These are phyloP conservation scores for Neurospora africana DNA, from an alignment of 495 filamentous ascomycete species.

Conservation along the genomic window DNA sequence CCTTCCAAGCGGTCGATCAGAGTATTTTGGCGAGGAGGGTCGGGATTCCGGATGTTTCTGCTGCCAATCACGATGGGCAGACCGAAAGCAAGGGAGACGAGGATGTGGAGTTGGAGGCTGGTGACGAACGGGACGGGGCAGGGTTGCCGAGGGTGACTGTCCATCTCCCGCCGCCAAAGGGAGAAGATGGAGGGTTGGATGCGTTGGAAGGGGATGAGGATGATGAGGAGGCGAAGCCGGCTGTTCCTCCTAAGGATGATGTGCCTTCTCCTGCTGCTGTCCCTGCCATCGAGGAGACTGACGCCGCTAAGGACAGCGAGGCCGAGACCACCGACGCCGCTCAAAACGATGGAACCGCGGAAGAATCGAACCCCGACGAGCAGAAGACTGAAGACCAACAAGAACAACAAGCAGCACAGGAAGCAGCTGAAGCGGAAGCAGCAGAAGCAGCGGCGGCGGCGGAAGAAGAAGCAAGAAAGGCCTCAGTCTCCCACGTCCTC, in stretches of 20 bases:
- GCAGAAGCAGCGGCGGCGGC: too few relatives aligned
- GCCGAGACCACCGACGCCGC: too few relatives aligned
- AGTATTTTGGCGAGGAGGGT: constrained; percentile 39
- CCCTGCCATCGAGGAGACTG: too few relatives aligned
- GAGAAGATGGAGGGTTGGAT: constrained; percentile 31
- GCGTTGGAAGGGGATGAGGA: constrained; percentile 2
- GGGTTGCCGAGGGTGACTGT: constrained; percentile 19
- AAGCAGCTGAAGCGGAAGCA: neutral
- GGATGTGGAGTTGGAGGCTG: constrained; percentile 11
- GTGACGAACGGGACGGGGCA: constrained; percentile 11
- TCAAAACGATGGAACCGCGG: too few relatives aligned
- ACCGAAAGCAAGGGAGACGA: constrained; percentile 7
- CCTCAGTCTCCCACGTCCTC: constrained; percentile 75
- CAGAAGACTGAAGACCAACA: constrained; percentile 1
- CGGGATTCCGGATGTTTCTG: constrained; percentile 21
- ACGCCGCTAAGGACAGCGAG: too few relatives aligned
- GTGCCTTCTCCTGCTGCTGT: neutral
- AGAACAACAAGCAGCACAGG: neutral
- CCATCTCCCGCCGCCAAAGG: constrained; percentile 18
- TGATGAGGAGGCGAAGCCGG: neutral
- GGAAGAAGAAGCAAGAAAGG: constrained; percentile 28
- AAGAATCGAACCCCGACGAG: too few relatives aligned
- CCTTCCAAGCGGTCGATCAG: constrained; percentile 44
- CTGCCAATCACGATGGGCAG: neutral
- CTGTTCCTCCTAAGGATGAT: neutral